Percentiles rank a stretch among this genome's conserved stretches.
Conservation (phyloP, 306 rosid species). For the Gillenia trifoliata region DNA sequence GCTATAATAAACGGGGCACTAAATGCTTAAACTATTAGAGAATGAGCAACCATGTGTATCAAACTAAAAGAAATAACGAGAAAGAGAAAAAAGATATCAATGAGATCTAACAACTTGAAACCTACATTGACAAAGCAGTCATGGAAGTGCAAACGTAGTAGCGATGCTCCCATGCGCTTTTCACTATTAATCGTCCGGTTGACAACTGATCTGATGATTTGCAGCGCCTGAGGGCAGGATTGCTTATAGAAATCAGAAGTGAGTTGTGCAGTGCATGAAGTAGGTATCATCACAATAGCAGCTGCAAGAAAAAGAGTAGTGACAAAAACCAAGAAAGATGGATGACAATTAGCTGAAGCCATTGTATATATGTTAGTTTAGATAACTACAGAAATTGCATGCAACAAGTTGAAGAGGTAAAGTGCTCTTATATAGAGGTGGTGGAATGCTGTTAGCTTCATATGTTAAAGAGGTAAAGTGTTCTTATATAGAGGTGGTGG, state of each 20-base stretch:
- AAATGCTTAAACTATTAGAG: too few species aligned
- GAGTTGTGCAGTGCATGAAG: constrained; percentile 17
- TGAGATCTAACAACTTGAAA: neutral
- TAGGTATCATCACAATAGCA: neutral
- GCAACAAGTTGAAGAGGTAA: neutral
- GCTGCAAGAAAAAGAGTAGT: neutral
- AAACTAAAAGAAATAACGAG: too few species aligned
- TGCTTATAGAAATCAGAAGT: constrained; percentile 6
- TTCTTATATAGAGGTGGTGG: neutral
- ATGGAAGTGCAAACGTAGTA: constrained; percentile 27
- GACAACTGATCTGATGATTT: constrained; percentile 12
- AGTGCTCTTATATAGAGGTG: neutral
- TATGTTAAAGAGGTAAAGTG: neutral
- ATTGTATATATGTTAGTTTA: neutral
- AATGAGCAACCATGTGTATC: too few species aligned
- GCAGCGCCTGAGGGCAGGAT: constrained; percentile 21
- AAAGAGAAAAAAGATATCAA: too few species aligned
- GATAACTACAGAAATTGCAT: neutral
- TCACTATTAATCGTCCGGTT: neutral
- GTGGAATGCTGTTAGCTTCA: neutral
- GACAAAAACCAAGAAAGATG: neutral
- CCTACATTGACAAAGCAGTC: constrained; percentile 31
- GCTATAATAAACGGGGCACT: too few species aligned
- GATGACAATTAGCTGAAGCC: neutral
- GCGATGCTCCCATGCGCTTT: constrained; percentile 36